Evolutionary conservation across 805 yeast species (phyloP).

Genomic region (Metschnikowia aberdeeniae): DNA sequence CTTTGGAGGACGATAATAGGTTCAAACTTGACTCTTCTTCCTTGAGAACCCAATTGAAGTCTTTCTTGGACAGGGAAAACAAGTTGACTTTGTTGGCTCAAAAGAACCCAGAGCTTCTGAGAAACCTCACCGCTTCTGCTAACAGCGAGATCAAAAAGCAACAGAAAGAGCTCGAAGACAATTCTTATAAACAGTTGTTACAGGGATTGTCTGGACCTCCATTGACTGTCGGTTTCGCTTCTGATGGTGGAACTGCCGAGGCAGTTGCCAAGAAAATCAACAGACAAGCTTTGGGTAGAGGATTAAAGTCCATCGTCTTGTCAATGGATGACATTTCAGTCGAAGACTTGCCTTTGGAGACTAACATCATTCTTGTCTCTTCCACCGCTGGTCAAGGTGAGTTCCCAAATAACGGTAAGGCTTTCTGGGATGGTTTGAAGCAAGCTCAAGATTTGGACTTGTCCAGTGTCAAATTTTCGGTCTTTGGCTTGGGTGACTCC

Average conservation of each 20-base stretch:
- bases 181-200: constrained; percentile 69
- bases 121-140: constrained; percentile 64
- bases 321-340: constrained; percentile 69
- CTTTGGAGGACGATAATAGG: constrained; percentile 44
- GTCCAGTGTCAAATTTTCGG: constrained; percentile 52
- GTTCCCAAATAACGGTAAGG: constrained; percentile 77
- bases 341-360: constrained; percentile 70
- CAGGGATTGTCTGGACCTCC: constrained; percentile 94
- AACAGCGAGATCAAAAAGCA: constrained; percentile 51
- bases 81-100: constrained; percentile 71
- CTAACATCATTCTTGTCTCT: constrained; percentile 62
- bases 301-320: constrained; percentile 60
- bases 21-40: constrained; percentile 84
- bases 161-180: constrained; percentile 67
- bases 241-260: constrained; percentile 90
- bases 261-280: constrained; percentile 73
- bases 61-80: constrained; percentile 86
- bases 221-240: constrained; percentile 76
- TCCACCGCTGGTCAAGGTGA: constrained; percentile 88
- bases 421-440: constrained; percentile 70
- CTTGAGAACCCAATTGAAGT: constrained; percentile 69
- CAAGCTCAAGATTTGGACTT: constrained; percentile 60
- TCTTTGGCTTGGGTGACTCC: constrained; percentile 77
- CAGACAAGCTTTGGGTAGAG: constrained; percentile 75
- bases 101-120: constrained; percentile 69